Percentiles rank a stretch among this genome's conserved stretches.
Conservation (phyloP, 495 filamentous ascomycete species). For the Penicillium daleae region DNA sequence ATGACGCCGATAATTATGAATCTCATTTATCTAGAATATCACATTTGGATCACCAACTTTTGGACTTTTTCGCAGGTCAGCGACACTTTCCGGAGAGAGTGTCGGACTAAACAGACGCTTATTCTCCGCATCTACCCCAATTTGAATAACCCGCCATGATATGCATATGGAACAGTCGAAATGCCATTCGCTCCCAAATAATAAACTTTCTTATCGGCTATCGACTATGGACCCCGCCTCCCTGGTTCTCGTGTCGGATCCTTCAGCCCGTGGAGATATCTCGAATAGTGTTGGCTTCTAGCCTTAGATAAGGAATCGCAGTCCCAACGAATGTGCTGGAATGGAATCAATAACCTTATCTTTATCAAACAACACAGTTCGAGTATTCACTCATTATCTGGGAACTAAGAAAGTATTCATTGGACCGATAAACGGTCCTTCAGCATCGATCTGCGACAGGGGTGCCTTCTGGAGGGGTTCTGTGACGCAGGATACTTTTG, state of each 20-base stretch:
- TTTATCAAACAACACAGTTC: background rate
- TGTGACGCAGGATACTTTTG: constrained; percentile 23
- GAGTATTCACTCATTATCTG: background rate
- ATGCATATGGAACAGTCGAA: background rate
- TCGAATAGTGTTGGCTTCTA: background rate
- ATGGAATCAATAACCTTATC: constrained; percentile 15
- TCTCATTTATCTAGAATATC: background rate
- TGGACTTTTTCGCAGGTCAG: too few species aligned
- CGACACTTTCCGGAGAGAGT: too few species aligned
- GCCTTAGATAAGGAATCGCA: constrained; percentile 3
- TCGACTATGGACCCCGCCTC: background rate
- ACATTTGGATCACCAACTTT: background rate
- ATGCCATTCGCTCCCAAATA: background rate
- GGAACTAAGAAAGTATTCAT: background rate
- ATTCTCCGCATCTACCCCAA: background rate
- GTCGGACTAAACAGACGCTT: background rate
- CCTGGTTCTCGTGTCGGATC: background rate
- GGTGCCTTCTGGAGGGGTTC: background rate
- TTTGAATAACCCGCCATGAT: background rate
- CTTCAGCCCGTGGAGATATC: background rate
- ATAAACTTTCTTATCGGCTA: background rate
- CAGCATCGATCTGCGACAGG: constrained; percentile 17
- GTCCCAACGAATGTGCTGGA: background rate
- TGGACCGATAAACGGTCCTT: constrained; percentile 9
- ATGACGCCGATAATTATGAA: background rate